phyloP scores from a whole-genome alignment of 2,329 filamentous ascomycete species.

The Thielaviopsis euricoi region DNA sequence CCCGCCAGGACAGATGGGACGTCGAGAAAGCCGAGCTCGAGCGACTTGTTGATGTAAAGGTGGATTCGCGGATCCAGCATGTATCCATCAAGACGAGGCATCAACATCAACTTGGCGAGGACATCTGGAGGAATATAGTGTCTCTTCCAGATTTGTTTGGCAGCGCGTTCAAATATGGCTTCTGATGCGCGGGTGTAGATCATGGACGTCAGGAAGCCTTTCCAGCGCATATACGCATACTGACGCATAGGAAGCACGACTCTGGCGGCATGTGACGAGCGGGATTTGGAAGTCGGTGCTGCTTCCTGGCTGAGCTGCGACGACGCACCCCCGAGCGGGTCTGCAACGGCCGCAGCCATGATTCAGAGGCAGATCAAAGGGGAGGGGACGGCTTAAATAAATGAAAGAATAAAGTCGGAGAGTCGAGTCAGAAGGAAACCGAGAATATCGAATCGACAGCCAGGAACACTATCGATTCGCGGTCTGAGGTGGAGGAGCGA shows the following conservation, averaged over 20 bases:
- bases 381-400: not conserved
- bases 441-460: not conserved
- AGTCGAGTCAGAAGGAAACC: not conserved
- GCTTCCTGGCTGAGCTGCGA: not conserved
- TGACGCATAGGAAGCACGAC: slow-evolving; percentile 7
- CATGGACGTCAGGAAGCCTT: not conserved
- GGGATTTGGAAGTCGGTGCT: not conserved
- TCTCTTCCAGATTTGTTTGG: slow-evolving; percentile 16
- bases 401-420: not conserved
- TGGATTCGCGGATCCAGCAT: slow-evolving; percentile 42
- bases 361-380: not conserved
- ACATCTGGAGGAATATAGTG: slow-evolving; percentile 33
- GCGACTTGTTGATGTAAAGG: slow-evolving; percentile 41
- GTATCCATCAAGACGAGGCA: slow-evolving; percentile 32
- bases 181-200: not conserved
- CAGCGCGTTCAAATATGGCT: not conserved
- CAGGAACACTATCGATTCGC: not conserved
- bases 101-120: slow-evolving; percentile 42
- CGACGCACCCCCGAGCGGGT: not conserved
- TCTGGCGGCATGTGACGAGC: not conserved
- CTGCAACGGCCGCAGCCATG: slow-evolving; percentile 4
- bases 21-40: slow-evolving; percentile 34
- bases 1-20: slow-evolving; percentile 36
- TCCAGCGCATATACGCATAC: slow-evolving; percentile 8
- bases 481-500: not conserved